These are phyloP conservation scores for Panaeolus cyanescens DNA, from an alignment of 768 basidiomycete species.

Conservation along the genomic window DNA sequence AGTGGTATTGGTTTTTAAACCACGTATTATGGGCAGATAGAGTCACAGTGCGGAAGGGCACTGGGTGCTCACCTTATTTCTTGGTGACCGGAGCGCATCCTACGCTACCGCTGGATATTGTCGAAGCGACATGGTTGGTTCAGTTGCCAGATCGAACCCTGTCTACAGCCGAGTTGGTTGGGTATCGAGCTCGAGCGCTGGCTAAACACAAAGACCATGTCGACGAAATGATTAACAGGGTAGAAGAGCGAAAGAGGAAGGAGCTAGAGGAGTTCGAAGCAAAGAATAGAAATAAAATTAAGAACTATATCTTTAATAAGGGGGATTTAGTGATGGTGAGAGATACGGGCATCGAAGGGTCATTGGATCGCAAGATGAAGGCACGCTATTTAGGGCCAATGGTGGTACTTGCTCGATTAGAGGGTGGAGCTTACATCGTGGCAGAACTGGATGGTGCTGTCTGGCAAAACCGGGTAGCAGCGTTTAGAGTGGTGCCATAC, in stretches of 20 bases:
- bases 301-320: constrained; percentile 20
- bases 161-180: constrained; percentile 10
- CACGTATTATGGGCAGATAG: constrained; percentile 34
- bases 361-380: no score
- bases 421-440: no score
- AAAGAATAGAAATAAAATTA: constrained; percentile 13
- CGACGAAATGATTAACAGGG: no score
- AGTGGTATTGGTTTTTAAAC: no score
- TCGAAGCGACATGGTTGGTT: constrained; percentile 15
- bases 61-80: constrained; percentile 36
- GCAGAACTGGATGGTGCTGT: no score
- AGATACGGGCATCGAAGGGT: no score
- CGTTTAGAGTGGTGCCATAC: no score
- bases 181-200: no score
- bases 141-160: background rate
- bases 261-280: constrained; percentile 22
- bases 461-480: no score
- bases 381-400: no score
- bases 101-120: constrained; percentile 18
- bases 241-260: constrained; percentile 14
- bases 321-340: constrained; percentile 39
- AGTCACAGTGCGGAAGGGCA: constrained; percentile 27
- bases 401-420: no score
- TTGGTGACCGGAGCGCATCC: constrained; percentile 34
- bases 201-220: no score